Base-by-base conservation (phyloP, 306 rosid species). In the Acacia melanoxylon region DNA sequence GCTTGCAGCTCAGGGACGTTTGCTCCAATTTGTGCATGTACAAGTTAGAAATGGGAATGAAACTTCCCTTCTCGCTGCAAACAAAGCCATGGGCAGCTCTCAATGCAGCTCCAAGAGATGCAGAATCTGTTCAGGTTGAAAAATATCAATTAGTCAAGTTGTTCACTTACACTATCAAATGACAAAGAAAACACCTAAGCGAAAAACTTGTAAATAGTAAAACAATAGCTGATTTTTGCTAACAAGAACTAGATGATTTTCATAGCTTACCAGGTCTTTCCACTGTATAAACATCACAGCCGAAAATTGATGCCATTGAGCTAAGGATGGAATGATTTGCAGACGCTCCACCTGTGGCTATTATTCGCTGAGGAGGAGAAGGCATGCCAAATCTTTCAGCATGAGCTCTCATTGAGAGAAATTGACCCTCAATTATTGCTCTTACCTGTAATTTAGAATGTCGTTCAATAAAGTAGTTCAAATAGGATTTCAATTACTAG, bases 321-420 rank as follows among this genome's bases (percentile, higher is more conserved):
- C 81, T 80, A 63, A 95, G 98, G 78, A 95, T 93, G 83, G 77
- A 46, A n/a, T 82, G 83, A 86, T 93, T 95, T 51, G 94, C 88
- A 22, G 99, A 95, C 10, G 98, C 99, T 81, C 99, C 99, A 7
- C 99, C 99, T 1, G 99, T 95, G 72, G 98, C 99, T 86, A 95
- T 95, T 56, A 95, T 87, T 81, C 96, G 89, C 74, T 86, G 91
- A 52, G 99, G 98, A 75, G 98, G 99, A 52, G 89, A 88, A 79
- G 98, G 97, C 99, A 95, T 92, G 72, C 99, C 99, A 42, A 92
- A 90, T 86, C 99, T 92, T 87, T 95, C 99, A 11, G 97, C 94
- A 83, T 95, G 99, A 82, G 94, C 98, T 41, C 98, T 88, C 97
- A 95, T 95, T 9, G 99, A 95, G 49, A 92, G 87, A 65, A 95